phyloP scores from a whole-genome alignment of 225 moss, liverwort and hornwort species.

The Asterella californica region DNA sequence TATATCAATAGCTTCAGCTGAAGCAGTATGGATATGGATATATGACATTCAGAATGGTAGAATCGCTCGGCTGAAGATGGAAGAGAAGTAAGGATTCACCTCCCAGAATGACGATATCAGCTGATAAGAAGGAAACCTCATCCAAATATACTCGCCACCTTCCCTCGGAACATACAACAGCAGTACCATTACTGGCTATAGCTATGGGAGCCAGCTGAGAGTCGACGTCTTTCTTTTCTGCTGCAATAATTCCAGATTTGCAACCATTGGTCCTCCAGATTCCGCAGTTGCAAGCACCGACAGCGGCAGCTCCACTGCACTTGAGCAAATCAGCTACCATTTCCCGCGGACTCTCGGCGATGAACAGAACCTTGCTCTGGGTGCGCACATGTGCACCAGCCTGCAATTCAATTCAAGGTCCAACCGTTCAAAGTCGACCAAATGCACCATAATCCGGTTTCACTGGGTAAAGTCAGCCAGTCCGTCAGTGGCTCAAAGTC shows the following conservation, averaged over 20 bases:
- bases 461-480: too few relatives aligned
- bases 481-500: too few relatives aligned
- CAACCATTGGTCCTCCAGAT: not conserved
- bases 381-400: constrained; percentile 10
- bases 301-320: not conserved
- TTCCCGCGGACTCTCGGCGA: not conserved
- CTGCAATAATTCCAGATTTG: not conserved
- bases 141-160: constrained; percentile 18
- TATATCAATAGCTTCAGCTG: too few relatives aligned
- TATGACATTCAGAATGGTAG: too few relatives aligned
- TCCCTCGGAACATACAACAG: not conserved
- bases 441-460: too few relatives aligned
- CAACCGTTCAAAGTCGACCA: not conserved
- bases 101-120: constrained; percentile 12
- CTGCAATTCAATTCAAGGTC: not conserved
- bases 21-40: too few relatives aligned
- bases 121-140: constrained; percentile 1
- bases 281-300: not conserved
- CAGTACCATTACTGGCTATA: not conserved
- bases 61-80: too few relatives aligned
- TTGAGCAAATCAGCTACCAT: not conserved
- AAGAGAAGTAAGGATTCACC: not conserved
- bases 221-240: not conserved
- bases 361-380: constrained; percentile 12
- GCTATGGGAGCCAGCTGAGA: not conserved